These are phyloP conservation scores for Colletotrichum abscissum DNA, from an alignment of 2,329 filamentous ascomycete genomes.

Conservation along the genomic window DNA sequence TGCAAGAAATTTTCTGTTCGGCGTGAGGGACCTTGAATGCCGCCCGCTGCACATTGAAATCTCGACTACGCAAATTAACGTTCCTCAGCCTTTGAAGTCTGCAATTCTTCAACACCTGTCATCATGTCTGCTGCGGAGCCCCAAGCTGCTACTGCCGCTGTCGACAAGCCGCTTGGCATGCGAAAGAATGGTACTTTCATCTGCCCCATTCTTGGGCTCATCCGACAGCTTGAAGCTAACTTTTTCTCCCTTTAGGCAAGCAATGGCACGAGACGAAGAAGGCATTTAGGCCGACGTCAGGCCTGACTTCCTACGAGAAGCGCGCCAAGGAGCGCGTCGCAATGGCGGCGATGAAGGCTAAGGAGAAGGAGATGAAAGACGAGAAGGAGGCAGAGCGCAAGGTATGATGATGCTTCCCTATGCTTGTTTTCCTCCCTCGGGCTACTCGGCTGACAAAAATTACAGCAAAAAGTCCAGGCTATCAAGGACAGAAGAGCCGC, in stretches of 20 bases:
- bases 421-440: background rate
- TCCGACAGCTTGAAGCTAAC: slow-evolving; percentile 8
- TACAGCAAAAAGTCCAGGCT: slow-evolving; percentile 77
- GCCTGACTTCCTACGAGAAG: slow-evolving; percentile 83
- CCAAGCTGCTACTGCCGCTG: slow-evolving; percentile 45
- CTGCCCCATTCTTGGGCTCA: slow-evolving; percentile 12
- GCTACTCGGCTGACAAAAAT: background rate
- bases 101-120: slow-evolving; percentile 20
- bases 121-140: slow-evolving; percentile 57
- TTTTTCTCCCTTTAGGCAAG: slow-evolving; percentile 72
- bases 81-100: slow-evolving; percentile 14
- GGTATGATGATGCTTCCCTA: slow-evolving; percentile 60
- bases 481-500: slow-evolving; percentile 88
- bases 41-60: slow-evolving; percentile 19
- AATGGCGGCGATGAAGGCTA: slow-evolving; percentile 84
- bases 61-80: slow-evolving; percentile 29
- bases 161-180: slow-evolving; percentile 69
- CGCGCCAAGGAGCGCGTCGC: slow-evolving; percentile 77
- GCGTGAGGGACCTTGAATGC: slow-evolving; percentile 12
- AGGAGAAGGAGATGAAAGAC: slow-evolving; percentile 94
- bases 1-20: slow-evolving; percentile 24
- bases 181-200: slow-evolving; percentile 80
- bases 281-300: slow-evolving; percentile 84
- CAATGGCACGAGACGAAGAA: slow-evolving; percentile 90
- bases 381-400: slow-evolving; percentile 92